Conservation (phyloP, 768 basidiomycete genomes). For the Royoungia palumana region DNA sequence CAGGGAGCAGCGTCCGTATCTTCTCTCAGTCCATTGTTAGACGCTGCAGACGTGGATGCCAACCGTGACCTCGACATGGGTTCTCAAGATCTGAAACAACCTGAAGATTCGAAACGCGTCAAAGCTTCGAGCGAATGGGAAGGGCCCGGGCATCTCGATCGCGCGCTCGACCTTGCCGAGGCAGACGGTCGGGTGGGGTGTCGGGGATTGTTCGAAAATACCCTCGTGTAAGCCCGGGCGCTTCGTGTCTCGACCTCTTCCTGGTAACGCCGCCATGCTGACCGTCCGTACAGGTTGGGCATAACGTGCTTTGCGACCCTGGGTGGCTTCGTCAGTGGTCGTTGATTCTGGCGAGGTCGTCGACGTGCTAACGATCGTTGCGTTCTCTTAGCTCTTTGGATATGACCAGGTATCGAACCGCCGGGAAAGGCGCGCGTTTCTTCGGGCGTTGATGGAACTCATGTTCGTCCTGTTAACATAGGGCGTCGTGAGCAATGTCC, state of each 20-base stretch:
- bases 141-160: not conserved
- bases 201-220: constrained; percentile 26
- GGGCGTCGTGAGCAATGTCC: constrained; percentile 34
- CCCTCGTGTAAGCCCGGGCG: constrained; percentile 22
- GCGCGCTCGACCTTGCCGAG: constrained; percentile 10
- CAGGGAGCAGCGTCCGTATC: constrained; percentile 2
- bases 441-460: not conserved
- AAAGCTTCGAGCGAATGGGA: constrained; percentile 2
- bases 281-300: constrained; percentile 21
- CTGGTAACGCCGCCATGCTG: no score
- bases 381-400: constrained; percentile 25
- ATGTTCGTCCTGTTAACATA: constrained; percentile 4
- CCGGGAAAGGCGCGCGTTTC: not conserved
- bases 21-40: constrained; percentile 11
- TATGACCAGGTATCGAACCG: constrained; percentile 26
- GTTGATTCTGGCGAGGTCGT: not conserved
- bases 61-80: constrained; percentile 12
- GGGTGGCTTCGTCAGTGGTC: constrained; percentile 30
- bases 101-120: not conserved
- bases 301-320: constrained; percentile 31
- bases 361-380: not conserved
- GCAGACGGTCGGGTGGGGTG: constrained; percentile 25
- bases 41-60: not conserved
- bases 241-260: not conserved
- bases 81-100: not conserved